These are phyloP conservation scores for Adansonia rubrostipa DNA, from an alignment of 441 rosid species.

Conservation along the genomic window DNA sequence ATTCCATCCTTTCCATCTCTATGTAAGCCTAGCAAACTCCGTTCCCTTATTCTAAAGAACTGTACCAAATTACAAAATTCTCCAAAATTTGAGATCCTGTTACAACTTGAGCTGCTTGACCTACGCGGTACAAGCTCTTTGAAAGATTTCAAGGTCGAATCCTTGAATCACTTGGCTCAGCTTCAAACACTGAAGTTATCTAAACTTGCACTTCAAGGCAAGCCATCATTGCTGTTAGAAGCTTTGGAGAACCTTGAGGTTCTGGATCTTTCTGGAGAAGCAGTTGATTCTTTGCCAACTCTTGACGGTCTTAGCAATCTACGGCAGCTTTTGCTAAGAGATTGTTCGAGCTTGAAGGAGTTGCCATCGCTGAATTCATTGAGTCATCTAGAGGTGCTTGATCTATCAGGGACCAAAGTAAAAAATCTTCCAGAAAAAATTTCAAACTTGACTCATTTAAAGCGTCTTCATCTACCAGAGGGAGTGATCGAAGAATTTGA, in stretches of 20 bases:
- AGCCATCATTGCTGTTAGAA: conserved; percentile 9
- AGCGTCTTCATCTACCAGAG: conserved; percentile 34
- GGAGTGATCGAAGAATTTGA: conserved; percentile 22
- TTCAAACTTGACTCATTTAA: conserved; percentile 18
- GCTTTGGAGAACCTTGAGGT: conserved; percentile 31
- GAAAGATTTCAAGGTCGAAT: conserved; percentile 24
- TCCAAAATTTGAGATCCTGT: conserved; percentile 23
- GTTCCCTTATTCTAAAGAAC: conserved; percentile 35
- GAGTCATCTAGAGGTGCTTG: conserved; percentile 43
- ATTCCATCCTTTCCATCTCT: conserved; percentile 36
- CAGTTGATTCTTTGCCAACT: conserved; percentile 24
- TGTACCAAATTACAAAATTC: conserved; percentile 33
- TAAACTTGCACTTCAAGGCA: conserved; percentile 6
- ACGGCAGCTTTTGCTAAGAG: conserved; percentile 38
- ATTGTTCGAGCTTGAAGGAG: conserved; percentile 35
- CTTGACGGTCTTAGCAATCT: conserved; percentile 32
- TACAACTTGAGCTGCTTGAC: conserved; percentile 33
- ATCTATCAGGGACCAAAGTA: conserved; percentile 42
- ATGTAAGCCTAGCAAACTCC: conserved; percentile 32
- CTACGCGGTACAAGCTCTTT: conserved; percentile 33
- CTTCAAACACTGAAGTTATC: conserved; percentile 38
- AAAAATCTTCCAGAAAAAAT: conserved; percentile 23
- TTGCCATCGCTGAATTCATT: conserved; percentile 39
- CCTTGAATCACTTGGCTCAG: conserved; percentile 11
- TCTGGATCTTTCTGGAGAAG: conserved; percentile 36